Evolutionary conservation across 371 early-diverging fungal genomes (phyloP), one percentile per base, ranked within the genome.

Genomic region (Cokeromyces recurvatus): DNA sequence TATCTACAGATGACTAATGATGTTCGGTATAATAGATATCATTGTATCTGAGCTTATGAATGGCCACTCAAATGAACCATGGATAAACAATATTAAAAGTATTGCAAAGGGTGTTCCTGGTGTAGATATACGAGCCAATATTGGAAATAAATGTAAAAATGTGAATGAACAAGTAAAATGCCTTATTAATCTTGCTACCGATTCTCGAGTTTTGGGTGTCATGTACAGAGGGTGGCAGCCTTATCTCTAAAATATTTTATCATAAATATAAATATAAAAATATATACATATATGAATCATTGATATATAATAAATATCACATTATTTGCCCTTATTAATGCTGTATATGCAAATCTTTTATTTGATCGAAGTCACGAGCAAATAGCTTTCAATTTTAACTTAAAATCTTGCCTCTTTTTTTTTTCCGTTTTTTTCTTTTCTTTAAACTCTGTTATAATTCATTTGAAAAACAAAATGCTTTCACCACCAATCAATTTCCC

Each of bases 401-500:
- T n/a, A n/a, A n/a, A n/a, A n/a, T n/a, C n/a, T n/a, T n/a, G n/a
- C n/a, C n/a, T n/a, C n/a, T n/a, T n/a, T n/a, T n/a, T n/a, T n/a
- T n/a, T n/a, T n/a, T n/a, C n/a, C n/a, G n/a, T n/a, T n/a, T n/a
- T n/a, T n/a, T n/a, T n/a, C n/a, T n/a, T n/a, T n/a, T n/a, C n/a
- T n/a, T n/a, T n/a, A n/a, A n/a, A n/a, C n/a, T n/a, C n/a, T n/a
- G n/a, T n/a, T n/a, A n/a, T n/a, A n/a, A n/a, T n/a, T n/a, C n/a
- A n/a, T n/a, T n/a, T n/a, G n/a, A n/a, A n/a, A n/a, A n/a, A n/a
- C n/a, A n/a, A n/a, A n/a, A 76, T 76, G 77, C 59, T 85, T 41
- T 61, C 70, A 29, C 78, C 76, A 23, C 89, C 95, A 32, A 79
- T 97, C 48, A 92, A 97, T 76, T 92, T 97, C 56, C 64, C 72